A percentile compares a stretch with the other conserved stretches of the same genome.
phyloP scores from a whole-genome alignment of 176 grass and related monocot species.

The Musa troglodytarum region DNA sequence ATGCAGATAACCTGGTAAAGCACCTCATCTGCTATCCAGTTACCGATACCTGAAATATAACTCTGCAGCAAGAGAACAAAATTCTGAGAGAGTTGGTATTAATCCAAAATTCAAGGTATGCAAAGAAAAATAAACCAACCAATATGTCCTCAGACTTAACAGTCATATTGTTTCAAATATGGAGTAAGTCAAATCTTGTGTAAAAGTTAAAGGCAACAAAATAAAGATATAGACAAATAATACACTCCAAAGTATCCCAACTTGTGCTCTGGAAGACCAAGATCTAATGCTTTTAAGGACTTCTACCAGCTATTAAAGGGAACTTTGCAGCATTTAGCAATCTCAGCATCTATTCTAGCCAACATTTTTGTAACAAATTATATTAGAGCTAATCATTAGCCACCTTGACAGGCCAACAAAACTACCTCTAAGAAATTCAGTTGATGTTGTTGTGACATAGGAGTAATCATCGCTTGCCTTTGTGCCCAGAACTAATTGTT shows the following conservation, averaged over 20 bases:
- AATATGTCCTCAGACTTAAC: neutral
- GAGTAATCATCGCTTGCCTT: neutral
- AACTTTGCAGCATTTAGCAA: neutral
- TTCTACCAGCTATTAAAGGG: neutral
- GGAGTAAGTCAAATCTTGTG: neutral
- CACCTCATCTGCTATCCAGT: constrained; percentile 93
- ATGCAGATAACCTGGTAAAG: constrained; percentile 63
- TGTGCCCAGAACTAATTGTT: neutral
- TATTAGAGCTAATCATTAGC: too few relatives aligned
- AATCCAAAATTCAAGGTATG: neutral
- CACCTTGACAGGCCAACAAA: neutral
- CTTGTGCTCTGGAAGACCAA: neutral
- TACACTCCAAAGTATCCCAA: neutral
- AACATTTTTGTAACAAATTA: neutral
- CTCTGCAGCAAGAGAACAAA: constrained; percentile 31
- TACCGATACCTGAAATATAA: constrained; percentile 90
- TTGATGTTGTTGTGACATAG: neutral
- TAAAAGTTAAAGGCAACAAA: neutral
- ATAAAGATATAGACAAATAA: neutral
- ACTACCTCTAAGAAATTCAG: neutral
- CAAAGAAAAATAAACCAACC: constrained; percentile 1
- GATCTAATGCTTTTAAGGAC: neutral
- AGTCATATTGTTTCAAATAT: neutral
- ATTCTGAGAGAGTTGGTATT: neutral
- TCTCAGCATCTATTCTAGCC: neutral